phyloP scores from a whole-genome alignment of 2,329 filamentous ascomycete genomes.

The Neocatenulostroma microsporum region DNA sequence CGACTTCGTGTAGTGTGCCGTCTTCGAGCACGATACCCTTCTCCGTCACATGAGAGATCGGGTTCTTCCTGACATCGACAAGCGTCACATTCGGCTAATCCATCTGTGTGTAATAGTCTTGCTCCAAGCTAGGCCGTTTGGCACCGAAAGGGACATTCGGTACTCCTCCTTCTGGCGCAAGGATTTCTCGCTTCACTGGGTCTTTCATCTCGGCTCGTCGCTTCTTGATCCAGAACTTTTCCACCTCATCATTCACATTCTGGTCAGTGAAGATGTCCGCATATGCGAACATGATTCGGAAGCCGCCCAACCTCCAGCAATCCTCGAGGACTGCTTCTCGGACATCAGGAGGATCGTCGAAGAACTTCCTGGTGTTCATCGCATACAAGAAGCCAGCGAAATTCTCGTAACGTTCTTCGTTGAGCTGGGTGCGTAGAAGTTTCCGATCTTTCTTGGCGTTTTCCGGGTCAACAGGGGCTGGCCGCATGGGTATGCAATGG shows the following conservation, averaged over 20 bases:
- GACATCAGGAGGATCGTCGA: constrained; percentile 41
- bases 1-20: constrained; percentile 34
- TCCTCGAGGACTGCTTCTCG: constrained; percentile 33
- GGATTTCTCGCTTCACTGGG: constrained; percentile 36
- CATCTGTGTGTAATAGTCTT: constrained; percentile 42
- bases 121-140: constrained; percentile 37
- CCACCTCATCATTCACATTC: constrained; percentile 34
- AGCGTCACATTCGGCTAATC: constrained; percentile 39
- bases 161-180: constrained; percentile 36
- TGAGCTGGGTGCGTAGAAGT: constrained; percentile 27
- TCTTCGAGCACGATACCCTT: constrained; percentile 37
- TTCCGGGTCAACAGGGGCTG: constrained; percentile 52
- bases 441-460: constrained; percentile 12
- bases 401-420: constrained; percentile 26
- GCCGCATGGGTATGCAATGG: constrained; percentile 55
- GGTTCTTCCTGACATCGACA: constrained; percentile 38
- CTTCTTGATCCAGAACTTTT: constrained; percentile 41
- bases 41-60: constrained; percentile 36
- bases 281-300: constrained; percentile 47
- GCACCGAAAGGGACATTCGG: constrained; percentile 38
- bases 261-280: constrained; percentile 42
- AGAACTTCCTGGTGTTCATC: constrained; percentile 13
- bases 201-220: constrained; percentile 35
- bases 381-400: constrained; percentile 14
- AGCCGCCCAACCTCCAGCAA: constrained; percentile 32